These are phyloP conservation scores for Lentithecium fluviatile DNA, from an alignment of 495 filamentous ascomycete species.

Conservation along the genomic window DNA sequence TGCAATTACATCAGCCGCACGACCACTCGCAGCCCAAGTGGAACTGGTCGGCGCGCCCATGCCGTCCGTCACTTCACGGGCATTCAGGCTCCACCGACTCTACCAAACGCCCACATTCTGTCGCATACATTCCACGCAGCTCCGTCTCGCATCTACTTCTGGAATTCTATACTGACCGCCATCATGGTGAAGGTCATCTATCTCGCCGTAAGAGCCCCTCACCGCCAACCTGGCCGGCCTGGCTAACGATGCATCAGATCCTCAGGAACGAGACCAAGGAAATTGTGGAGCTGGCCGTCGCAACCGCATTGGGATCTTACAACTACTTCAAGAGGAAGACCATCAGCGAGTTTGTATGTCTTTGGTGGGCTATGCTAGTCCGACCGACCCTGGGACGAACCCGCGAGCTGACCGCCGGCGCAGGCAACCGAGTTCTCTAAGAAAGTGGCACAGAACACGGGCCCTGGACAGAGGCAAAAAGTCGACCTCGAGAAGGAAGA, in stretches of 20 bases:
- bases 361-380: no score
- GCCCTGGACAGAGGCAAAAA: conserved; percentile 83
- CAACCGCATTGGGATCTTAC: conserved; percentile 76
- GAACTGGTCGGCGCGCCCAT: no score
- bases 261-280: conserved; percentile 76
- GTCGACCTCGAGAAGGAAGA: conserved; percentile 52
- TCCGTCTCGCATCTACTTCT: background rate
- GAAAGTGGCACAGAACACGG: conserved; percentile 76
- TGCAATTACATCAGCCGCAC: no score
- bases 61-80: no score
- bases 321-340: conserved; percentile 72
- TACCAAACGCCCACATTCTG: background rate
- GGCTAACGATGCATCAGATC: conserved; percentile 53
- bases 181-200: conserved; percentile 88
- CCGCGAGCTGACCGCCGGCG: background rate
- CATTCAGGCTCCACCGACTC: no score
- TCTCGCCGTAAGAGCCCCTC: conserved; percentile 67
- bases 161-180: background rate
- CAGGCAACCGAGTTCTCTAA: conserved; percentile 65
- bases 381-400: background rate
- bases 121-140: no score
- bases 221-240: conserved; percentile 1
- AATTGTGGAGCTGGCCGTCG: conserved; percentile 74
- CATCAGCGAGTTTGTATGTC: conserved; percentile 57
- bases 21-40: no score